Evolutionary conservation across 352 stramenopile genomes (phyloP).

Genomic region (Phytophthora aleatoria): DNA sequence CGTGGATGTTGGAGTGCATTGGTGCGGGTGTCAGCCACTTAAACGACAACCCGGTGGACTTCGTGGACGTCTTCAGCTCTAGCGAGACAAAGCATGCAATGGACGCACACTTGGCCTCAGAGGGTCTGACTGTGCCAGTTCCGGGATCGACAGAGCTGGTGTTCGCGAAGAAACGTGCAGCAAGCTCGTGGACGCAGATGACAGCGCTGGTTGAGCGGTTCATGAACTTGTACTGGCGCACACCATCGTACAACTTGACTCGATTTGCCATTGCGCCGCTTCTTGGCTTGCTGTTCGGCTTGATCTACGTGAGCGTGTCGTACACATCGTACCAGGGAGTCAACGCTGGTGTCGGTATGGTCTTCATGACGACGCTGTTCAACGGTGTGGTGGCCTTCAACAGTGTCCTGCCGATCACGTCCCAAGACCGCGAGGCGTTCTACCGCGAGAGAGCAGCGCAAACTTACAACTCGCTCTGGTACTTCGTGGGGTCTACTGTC

Average conservation of each 20-base stretch:
- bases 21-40: not conserved
- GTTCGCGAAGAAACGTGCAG: conserved; percentile 25
- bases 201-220: not conserved
- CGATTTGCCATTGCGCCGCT: not conserved
- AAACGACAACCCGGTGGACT: not conserved
- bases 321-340: conserved; percentile 22
- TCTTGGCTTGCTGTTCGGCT: conserved; percentile 25
- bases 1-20: conserved; percentile 2
- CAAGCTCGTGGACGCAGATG: not conserved
- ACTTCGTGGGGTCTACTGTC: conserved; percentile 29
- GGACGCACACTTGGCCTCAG: conserved; percentile 52
- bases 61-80: not conserved
- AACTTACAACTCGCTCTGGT: not conserved
- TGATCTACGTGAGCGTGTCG: conserved; percentile 50
- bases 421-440: not conserved
- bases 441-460: not conserved
- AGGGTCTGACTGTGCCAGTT: not conserved
- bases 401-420: not conserved
- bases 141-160: conserved; percentile 38
- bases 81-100: conserved; percentile 8
- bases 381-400: conserved; percentile 25
- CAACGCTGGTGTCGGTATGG: conserved; percentile 1
- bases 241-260: not conserved
- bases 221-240: not conserved
- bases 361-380: conserved; percentile 68